phyloP scores from a whole-genome alignment of 2,329 filamentous ascomycete species.

The Fusarium sp. region DNA sequence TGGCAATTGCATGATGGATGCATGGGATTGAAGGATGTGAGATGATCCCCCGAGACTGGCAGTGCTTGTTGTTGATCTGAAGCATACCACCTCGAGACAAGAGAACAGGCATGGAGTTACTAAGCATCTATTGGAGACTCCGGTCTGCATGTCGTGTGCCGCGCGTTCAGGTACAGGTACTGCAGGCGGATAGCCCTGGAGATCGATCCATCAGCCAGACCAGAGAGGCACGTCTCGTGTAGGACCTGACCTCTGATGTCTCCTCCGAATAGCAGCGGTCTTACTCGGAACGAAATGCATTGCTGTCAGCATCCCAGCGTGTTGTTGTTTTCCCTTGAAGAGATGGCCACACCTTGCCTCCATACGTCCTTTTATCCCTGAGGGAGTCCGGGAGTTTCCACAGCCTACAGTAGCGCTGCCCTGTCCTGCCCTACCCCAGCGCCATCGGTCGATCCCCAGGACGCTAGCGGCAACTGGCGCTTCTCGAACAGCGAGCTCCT shows the following conservation, averaged over 20 bases:
- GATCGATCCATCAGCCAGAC: neutral
- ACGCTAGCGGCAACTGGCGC: constrained; percentile 5
- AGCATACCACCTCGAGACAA: neutral
- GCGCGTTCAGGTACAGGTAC: constrained; percentile 34
- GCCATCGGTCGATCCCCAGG: constrained; percentile 31
- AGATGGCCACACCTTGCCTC: neutral
- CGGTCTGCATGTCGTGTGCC: constrained; percentile 31
- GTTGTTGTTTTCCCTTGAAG: neutral
- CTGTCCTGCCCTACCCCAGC: neutral
- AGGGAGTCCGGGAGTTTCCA: constrained; percentile 26
- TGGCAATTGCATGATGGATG: neutral
- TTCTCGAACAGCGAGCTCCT: constrained; percentile 11
- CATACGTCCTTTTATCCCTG: neutral
- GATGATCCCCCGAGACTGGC: neutral
- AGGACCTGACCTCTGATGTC: neutral
- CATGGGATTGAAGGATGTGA: neutral
- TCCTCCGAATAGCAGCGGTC: neutral
- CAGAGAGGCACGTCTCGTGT: neutral
- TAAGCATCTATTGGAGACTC: constrained; percentile 4
- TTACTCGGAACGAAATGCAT: neutral
- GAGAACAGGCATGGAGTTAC: neutral
- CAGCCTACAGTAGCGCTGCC: constrained; percentile 1
- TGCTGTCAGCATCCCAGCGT: neutral
- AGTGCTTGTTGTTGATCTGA: neutral
- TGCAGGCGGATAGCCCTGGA: constrained; percentile 13